These are phyloP conservation scores for Metschnikowia lachancei DNA, from an alignment of 805 yeast genomes.

Conservation along the genomic window DNA sequence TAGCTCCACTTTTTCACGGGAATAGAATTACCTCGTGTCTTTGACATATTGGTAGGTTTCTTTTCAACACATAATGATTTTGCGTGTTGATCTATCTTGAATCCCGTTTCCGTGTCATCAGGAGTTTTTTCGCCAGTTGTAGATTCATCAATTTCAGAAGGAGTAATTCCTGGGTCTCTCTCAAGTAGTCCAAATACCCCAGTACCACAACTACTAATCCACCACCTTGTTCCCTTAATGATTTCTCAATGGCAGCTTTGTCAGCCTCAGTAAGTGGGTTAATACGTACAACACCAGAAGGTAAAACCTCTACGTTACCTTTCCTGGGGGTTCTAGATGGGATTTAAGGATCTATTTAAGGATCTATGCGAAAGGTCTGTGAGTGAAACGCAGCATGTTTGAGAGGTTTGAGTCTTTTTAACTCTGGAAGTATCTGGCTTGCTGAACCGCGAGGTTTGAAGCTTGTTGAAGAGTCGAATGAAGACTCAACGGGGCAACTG, in stretches of 20 bases:
- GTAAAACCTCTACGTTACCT: constrained; percentile 65
- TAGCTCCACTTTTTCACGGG: constrained; percentile 47
- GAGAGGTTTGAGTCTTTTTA: constrained; percentile 33
- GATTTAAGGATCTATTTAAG: constrained; percentile 83
- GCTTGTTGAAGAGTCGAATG: too few relatives aligned
- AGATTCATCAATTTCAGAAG: constrained; percentile 4
- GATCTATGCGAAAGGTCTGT: constrained; percentile 47
- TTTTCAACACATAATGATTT: too few relatives aligned
- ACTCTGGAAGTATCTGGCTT: constrained; percentile 23
- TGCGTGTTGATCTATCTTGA: too few relatives aligned
- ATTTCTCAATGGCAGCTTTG: constrained; percentile 40
- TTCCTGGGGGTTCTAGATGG: constrained; percentile 80
- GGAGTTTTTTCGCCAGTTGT: too few relatives aligned
- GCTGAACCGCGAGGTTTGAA: background rate
- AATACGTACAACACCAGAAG: constrained; percentile 53
- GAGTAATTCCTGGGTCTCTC: constrained; percentile 5
- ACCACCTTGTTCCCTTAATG: constrained; percentile 46
- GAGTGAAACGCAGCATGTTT: constrained; percentile 45
- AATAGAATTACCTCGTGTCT: constrained; percentile 21
- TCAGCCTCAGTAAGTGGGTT: constrained; percentile 57
- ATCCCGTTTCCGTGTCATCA: too few relatives aligned
- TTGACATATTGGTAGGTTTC: too few relatives aligned
- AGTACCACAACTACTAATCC: constrained; percentile 76
- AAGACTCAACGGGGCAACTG: too few relatives aligned
- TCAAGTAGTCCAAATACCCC: constrained; percentile 54